These are phyloP conservation scores for Heterobasidion irregulare DNA, from an alignment of 1,284 basidiomycete genomes.

Conservation along the genomic window DNA sequence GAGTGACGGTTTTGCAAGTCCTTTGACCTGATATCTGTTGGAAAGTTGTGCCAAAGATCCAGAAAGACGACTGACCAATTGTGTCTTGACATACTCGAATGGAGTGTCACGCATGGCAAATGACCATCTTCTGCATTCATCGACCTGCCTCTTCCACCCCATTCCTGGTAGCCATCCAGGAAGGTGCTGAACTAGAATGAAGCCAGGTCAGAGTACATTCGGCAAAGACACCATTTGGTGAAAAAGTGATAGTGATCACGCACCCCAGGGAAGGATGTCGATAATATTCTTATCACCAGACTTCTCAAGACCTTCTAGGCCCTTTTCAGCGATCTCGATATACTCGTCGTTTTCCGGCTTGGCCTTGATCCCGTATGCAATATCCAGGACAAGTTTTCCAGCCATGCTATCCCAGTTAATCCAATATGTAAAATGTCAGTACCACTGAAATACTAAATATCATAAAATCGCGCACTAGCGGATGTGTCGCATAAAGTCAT, in stretches of 20 bases:
- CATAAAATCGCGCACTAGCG: not conserved
- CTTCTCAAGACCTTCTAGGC: slow-evolving; percentile 2
- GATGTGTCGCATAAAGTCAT: not conserved
- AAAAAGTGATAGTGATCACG: not conserved
- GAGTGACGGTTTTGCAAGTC: slow-evolving; percentile 3
- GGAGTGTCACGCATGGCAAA: slow-evolving; percentile 3
- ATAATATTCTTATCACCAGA: slow-evolving; percentile 1
- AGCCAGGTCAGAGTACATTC: no score
- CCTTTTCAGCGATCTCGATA: slow-evolving; percentile 3
- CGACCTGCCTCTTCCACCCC: slow-evolving; percentile 3
- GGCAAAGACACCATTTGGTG: not conserved
- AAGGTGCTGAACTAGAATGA: slow-evolving; percentile 2
- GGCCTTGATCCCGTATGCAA: not conserved
- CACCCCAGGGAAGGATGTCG: not conserved
- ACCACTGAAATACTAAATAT: not conserved
- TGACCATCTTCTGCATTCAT: not conserved
- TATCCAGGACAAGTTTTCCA: not conserved
- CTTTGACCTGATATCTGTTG: not conserved
- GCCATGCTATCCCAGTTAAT: not conserved
- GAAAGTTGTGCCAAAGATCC: not conserved
- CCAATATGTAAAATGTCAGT: not conserved
- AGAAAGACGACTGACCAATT: not conserved
- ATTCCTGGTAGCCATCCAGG: slow-evolving; percentile 9
- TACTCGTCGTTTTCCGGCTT: not conserved
- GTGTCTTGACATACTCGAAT: slow-evolving; percentile 2